Evolutionary conservation across 192 early-diverging fungal species (phyloP).

Genomic region (Physocladia obscura): DNA sequence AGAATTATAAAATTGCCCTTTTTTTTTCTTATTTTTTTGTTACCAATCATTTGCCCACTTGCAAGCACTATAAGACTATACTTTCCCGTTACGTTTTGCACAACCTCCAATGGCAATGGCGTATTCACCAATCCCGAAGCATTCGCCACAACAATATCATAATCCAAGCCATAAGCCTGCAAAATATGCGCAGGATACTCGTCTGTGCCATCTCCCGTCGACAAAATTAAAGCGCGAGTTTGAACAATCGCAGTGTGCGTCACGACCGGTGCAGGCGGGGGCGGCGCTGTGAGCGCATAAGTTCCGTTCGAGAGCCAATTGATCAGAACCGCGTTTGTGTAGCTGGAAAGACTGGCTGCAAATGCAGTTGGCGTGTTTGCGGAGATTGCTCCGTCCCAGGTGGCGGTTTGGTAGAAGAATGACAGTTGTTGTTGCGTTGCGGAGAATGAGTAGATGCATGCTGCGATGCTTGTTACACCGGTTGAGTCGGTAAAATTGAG

Average conservation of each 20-base stretch:
- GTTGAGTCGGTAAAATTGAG: not conserved
- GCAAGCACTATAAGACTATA: conserved; percentile 16
- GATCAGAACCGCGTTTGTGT: not conserved
- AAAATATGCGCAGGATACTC: conserved; percentile 2
- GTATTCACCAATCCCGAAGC: not conserved
- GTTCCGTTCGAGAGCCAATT: not conserved
- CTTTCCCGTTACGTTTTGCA: not conserved
- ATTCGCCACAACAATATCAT: not conserved
- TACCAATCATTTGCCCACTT: conserved; percentile 6
- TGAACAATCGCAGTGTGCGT: not conserved
- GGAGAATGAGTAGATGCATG: not conserved
- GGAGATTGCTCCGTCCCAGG: not conserved
- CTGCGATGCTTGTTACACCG: not conserved
- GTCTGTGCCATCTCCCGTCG: conserved; percentile 8
- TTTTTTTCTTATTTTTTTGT: not conserved
- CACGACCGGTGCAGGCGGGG: not conserved
- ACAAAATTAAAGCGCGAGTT: not conserved
- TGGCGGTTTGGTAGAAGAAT: not conserved
- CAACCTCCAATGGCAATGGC: not conserved
- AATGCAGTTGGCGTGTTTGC: not conserved
- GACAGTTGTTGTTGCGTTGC: not conserved
- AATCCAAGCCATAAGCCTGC: conserved; percentile 5
- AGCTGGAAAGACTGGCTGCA: not conserved
- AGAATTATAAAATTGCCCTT: not conserved
- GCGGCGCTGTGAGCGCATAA: not conserved